Base-by-base conservation (phyloP, 176 grass and related monocot genomes). In the Aegilops tauschii region DNA sequence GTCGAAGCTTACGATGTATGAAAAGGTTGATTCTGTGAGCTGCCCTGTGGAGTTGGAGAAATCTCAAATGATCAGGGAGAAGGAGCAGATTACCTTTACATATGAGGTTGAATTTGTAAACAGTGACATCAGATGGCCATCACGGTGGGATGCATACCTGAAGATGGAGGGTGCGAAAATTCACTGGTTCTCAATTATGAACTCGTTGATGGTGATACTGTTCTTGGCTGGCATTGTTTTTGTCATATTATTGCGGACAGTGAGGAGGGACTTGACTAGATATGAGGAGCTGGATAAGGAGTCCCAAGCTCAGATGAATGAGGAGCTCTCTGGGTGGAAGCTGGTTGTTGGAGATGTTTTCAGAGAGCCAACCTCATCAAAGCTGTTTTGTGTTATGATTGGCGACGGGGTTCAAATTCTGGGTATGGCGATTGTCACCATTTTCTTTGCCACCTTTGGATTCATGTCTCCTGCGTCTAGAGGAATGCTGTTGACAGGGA, bases 181-280 rank as follows among this genome's bases (percentile, higher is more conserved):
- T 75, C 94, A 96, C 65, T 96, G 94, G 94, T 96, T 96, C 83
- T 96, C 94, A 32, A 96, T 96, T 74, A 96, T 96, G 94, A 96
- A 96, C 87, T 93, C 94, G 3, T 80, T 96, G 83, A 96, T 96
- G 94, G 94, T 96, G 27, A 94, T 96, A 86, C 61, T 96, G 18
- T 96, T 96, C 71, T 92, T 96, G 85, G 91, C 94, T 86, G 94
- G 91, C 17, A 92, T 96, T 80, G 92, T 96, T 5, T 96, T 96
- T 90, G 91, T 96, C 63, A 96, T 96, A 92, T 96, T 96, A 75
- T 78, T 96, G 69, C 81, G 94, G 61, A 96, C 94, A 0, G 94
- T 96, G 20, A 88, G 94, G 79, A 96, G 94, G 73, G 94, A 96
- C 72, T 75, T 96, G 70, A 96, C 94, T 80, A 89, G 94, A 87